Evolutionary conservation across 331 rosid species (phyloP).

Genomic region (Pyracantha coccinea): DNA sequence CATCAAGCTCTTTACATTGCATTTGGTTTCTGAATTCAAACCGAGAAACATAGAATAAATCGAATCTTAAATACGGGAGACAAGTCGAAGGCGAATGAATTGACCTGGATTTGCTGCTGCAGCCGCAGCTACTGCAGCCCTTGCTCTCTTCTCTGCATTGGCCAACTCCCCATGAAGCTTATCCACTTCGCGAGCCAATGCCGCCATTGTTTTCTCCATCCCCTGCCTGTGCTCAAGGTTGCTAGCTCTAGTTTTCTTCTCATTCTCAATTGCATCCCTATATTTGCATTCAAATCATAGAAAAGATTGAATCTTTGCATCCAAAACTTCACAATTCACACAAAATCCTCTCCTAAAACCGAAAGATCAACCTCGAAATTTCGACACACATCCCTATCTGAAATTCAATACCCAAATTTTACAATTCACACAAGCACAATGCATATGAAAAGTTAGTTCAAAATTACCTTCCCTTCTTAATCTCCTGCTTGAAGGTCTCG

Average conservation of each 20-base stretch:
- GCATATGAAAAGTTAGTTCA: too few species aligned
- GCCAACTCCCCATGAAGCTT: slow-evolving; percentile 70
- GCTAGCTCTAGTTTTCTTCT: slow-evolving; percentile 53
- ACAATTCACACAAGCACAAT: not conserved
- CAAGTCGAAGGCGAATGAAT: not conserved
- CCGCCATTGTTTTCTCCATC: slow-evolving; percentile 54
- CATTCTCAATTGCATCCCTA: slow-evolving; percentile 85
- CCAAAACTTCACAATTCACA: not conserved
- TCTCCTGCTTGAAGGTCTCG: slow-evolving; percentile 46
- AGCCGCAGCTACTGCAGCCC: slow-evolving; percentile 49
- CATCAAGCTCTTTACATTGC: not conserved
- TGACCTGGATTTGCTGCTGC: slow-evolving; percentile 49
- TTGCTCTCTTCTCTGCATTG: slow-evolving; percentile 67
- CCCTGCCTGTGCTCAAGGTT: slow-evolving; percentile 52
- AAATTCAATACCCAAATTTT: not conserved
- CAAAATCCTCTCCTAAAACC: not conserved
- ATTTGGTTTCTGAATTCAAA: not conserved
- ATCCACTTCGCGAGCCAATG: slow-evolving; percentile 61
- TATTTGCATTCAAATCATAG: not conserved
- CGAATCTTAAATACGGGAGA: not conserved
- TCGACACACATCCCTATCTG: too few species aligned
- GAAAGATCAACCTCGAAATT: too few species aligned
- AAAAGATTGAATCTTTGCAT: not conserved
- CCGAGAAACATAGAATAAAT: not conserved
- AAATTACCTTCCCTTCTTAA: slow-evolving; percentile 76